phyloP scores from a whole-genome alignment of 2,329 filamentous ascomycete species.

The Nemania sp. region DNA sequence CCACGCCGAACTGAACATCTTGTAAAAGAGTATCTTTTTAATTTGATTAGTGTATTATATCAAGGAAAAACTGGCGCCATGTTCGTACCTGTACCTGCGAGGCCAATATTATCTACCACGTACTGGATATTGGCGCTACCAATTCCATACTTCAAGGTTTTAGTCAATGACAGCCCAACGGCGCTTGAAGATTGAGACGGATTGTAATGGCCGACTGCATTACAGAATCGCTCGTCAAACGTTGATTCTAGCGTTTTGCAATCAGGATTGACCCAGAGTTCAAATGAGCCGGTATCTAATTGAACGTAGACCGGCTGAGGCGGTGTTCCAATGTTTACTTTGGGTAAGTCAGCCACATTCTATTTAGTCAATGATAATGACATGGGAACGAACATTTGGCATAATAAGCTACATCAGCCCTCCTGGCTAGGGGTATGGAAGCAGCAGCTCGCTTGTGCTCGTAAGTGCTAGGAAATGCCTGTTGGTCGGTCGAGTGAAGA shows the following conservation, averaged over 20 bases:
- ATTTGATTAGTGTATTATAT: constrained; percentile 8
- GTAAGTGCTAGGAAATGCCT: constrained; percentile 46
- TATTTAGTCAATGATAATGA: background rate
- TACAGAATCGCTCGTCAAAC: constrained; percentile 50
- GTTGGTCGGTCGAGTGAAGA: constrained; percentile 47
- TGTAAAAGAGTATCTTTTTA: constrained; percentile 45
- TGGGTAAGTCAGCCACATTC: constrained; percentile 23
- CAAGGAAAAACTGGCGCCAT: background rate
- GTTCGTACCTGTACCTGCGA: constrained; percentile 43
- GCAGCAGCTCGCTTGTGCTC: constrained; percentile 41
- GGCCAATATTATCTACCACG: constrained; percentile 49
- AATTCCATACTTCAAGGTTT: constrained; percentile 54
- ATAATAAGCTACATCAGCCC: constrained; percentile 59
- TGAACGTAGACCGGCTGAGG: constrained; percentile 57
- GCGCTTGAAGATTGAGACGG: constrained; percentile 47
- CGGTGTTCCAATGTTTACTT: constrained; percentile 58
- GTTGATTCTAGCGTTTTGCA: constrained; percentile 50
- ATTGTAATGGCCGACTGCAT: constrained; percentile 50
- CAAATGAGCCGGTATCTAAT: constrained; percentile 62
- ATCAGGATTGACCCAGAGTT: constrained; percentile 65
- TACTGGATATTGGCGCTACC: constrained; percentile 56
- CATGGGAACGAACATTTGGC: constrained; percentile 45
- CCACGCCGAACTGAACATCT: constrained; percentile 67
- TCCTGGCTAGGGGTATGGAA: constrained; percentile 51
- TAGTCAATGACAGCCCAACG: constrained; percentile 39